These are phyloP conservation scores for Eucalyptus marginata DNA, from an alignment of 345 rosid species.

Conservation along the genomic window DNA sequence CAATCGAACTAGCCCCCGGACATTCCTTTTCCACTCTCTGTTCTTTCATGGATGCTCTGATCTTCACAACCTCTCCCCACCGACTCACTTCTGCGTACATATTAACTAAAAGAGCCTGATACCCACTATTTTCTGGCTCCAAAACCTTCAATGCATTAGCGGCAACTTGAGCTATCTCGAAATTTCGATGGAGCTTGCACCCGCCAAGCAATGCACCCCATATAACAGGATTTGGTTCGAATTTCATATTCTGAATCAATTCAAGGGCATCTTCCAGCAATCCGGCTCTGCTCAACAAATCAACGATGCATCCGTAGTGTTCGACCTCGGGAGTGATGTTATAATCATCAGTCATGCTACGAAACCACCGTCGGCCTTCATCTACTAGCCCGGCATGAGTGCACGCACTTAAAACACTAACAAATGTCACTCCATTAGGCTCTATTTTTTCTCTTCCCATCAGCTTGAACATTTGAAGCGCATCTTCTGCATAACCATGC, in stretches of 20 bases:
- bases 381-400: constrained; percentile 76
- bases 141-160: constrained; percentile 34
- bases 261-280: constrained; percentile 53
- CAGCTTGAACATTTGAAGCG: constrained; percentile 42
- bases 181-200: constrained; percentile 52
- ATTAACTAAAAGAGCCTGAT: constrained; percentile 39
- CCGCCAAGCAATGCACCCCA: constrained; percentile 74
- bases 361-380: constrained; percentile 46
- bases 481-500: constrained; percentile 61
- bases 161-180: constrained; percentile 48
- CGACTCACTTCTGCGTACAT: constrained; percentile 52
- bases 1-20: constrained; percentile 74
- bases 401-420: constrained; percentile 71
- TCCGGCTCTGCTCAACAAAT: constrained; percentile 63
- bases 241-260: constrained; percentile 32
- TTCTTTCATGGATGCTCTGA: constrained; percentile 46
- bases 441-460: constrained; percentile 39
- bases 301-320: constrained; percentile 77
- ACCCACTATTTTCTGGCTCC: constrained; percentile 59
- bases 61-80: constrained; percentile 57
- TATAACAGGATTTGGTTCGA: constrained; percentile 52
- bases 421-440: constrained; percentile 65
- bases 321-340: constrained; percentile 31
- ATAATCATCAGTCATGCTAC: constrained; percentile 37
- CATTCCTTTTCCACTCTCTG: constrained; percentile 20